Percentiles rank a stretch among this genome's conserved stretches.
These are phyloP conservation scores for Xylariaceae sp. DNA, from an alignment of 2,329 filamentous ascomycete species.

Conservation along the genomic window DNA sequence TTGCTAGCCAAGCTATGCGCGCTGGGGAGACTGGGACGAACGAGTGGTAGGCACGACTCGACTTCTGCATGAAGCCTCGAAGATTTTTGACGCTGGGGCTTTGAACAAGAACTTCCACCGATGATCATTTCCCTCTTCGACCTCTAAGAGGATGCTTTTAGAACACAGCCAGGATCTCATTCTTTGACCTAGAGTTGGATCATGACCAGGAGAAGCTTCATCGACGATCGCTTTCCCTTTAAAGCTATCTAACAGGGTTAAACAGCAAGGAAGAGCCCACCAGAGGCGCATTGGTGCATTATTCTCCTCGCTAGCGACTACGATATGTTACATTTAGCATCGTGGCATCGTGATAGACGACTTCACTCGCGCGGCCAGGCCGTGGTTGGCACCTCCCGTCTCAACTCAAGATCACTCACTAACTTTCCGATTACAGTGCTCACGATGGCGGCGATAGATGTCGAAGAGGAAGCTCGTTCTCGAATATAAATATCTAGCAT, in stretches of 20 bases:
- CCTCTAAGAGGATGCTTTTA: conserved; percentile 3
- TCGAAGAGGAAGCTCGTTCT: background rate
- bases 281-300: background rate
- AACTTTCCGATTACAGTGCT: conserved; percentile 2
- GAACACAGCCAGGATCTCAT: too few relatives aligned
- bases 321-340: too few relatives aligned
- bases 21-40: too few relatives aligned
- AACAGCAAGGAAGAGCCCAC: background rate
- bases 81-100: too few relatives aligned
- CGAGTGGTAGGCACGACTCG: too few relatives aligned
- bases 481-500: conserved; percentile 14
- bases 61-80: too few relatives aligned
- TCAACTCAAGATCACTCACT: background rate
- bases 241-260: background rate
- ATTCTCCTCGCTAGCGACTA: conserved; percentile 11
- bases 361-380: conserved; percentile 2
- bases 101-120: too few relatives aligned
- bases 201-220: conserved; percentile 1
- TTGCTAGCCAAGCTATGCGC: too few relatives aligned
- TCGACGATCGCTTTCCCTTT: conserved; percentile 9
- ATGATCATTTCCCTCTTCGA: conserved; percentile 17
- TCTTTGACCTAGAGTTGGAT: conserved; percentile 4
- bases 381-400: conserved; percentile 1
- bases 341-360: too few relatives aligned
- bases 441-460: background rate